Evolutionary conservation across 1,284 basidiomycete species (phyloP).

Genomic region (Leccinum subatratum): DNA sequence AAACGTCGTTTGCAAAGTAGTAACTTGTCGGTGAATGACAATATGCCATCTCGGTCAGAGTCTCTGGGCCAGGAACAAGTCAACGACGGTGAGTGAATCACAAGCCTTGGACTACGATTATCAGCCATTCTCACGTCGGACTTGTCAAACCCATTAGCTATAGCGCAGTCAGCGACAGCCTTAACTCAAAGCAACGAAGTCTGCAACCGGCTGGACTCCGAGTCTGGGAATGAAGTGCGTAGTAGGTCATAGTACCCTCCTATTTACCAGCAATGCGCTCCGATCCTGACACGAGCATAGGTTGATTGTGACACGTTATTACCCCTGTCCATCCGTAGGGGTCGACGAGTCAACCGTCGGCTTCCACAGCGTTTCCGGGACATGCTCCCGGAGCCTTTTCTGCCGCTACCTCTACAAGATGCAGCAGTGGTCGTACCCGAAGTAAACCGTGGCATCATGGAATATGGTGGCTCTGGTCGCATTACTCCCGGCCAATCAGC

Average conservation of each 20-base stretch:
- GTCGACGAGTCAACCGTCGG: background rate
- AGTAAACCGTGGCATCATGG: background rate
- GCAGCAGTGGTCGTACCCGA: background rate
- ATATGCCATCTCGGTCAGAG: background rate
- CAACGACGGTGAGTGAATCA: background rate
- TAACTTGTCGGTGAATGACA: background rate
- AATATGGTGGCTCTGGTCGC: background rate
- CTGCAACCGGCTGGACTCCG: background rate
- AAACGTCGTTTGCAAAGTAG: background rate
- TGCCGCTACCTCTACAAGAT: background rate
- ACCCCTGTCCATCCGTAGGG: background rate
- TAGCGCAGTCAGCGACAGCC: too few species aligned
- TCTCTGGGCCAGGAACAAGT: background rate
- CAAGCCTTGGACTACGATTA: too few species aligned
- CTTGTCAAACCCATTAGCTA: too few species aligned
- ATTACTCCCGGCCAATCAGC: background rate
- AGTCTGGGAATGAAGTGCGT: background rate
- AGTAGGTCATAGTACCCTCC: background rate
- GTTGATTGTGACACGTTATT: background rate
- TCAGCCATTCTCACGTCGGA: too few species aligned
- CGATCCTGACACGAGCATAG: background rate
- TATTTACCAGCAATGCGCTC: background rate
- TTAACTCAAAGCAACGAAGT: too few species aligned
- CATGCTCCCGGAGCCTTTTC: background rate
- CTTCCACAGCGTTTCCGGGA: background rate